Conservation (phyloP, 805 yeast genomes). For the Ogataea allantospora region DNA sequence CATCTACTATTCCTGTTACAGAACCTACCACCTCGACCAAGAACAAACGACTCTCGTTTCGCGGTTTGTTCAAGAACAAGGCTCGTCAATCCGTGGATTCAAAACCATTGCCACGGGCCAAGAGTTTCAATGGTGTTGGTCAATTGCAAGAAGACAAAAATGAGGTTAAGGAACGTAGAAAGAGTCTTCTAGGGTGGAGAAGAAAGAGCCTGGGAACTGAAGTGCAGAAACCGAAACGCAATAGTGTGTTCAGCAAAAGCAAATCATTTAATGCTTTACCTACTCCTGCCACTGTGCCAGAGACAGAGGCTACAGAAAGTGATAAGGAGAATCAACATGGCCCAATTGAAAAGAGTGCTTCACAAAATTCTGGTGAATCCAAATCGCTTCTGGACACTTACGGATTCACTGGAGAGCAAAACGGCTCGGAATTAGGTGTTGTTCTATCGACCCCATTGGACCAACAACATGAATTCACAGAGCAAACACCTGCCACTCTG, state of each 20-base stretch:
- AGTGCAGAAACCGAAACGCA: constrained; percentile 7
- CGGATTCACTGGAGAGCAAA: constrained; percentile 19
- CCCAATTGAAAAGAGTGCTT: background rate
- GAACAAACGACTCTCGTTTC: constrained; percentile 29
- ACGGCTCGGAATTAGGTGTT: constrained; percentile 7
- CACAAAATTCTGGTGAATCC: constrained; percentile 2
- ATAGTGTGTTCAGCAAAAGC: constrained; percentile 18
- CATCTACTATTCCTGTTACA: background rate
- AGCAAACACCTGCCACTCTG: constrained; percentile 5
- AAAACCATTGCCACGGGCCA: constrained; percentile 12
- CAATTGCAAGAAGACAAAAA: background rate
- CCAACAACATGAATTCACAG: constrained; percentile 8
- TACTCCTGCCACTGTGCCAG: background rate
- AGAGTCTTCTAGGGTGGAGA: constrained; percentile 33
- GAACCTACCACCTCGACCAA: background rate
- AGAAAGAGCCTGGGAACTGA: constrained; percentile 25
- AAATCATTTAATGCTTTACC: constrained; percentile 6
- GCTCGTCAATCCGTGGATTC: background rate
- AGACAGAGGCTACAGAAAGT: constrained; percentile 1
- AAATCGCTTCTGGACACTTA: constrained; percentile 22
- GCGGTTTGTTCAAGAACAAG: constrained; percentile 28
- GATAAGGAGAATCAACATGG: constrained; percentile 3
- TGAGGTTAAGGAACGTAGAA: constrained; percentile 23
- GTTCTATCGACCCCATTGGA: constrained; percentile 16
- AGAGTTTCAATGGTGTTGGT: constrained; percentile 21